phyloP scores from a whole-genome alignment of 2,329 filamentous ascomycete species.

The Phaeosphaeria sp. region DNA sequence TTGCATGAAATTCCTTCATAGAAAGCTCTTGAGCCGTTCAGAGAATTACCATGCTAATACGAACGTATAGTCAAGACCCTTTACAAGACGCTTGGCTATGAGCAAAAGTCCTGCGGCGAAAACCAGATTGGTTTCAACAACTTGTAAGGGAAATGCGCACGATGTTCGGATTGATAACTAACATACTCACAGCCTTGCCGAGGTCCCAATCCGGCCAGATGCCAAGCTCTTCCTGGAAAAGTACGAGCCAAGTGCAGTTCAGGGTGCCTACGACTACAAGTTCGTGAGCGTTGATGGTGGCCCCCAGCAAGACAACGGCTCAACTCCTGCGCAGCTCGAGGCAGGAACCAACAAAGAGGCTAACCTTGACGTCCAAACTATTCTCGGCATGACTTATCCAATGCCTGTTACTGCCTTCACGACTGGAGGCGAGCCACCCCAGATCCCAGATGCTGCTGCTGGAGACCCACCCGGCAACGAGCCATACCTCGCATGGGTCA shows the following conservation, averaged over 20 bases:
- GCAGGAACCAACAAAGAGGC: slow-evolving; percentile 14
- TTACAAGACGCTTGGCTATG: slow-evolving; percentile 45
- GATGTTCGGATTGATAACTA: neutral
- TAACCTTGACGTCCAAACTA: slow-evolving; percentile 61
- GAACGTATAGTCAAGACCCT: slow-evolving; percentile 33
- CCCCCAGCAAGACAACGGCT: slow-evolving; percentile 11
- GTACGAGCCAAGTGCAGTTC: slow-evolving; percentile 13
- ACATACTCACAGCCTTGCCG: neutral
- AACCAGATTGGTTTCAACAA: slow-evolving; percentile 5
- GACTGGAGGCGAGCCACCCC: slow-evolving; percentile 61
- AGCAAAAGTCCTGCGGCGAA: slow-evolving; percentile 9
- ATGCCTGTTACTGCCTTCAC: slow-evolving; percentile 62
- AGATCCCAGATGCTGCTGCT: slow-evolving; percentile 53
- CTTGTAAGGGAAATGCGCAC: neutral
- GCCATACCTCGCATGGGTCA: slow-evolving; percentile 63
- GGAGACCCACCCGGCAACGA: slow-evolving; percentile 70
- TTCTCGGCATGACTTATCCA: slow-evolving; percentile 59
- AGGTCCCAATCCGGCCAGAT: slow-evolving; percentile 29
- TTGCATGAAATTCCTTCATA: neutral
- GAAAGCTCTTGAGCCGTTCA: no score
- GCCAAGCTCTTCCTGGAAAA: slow-evolving; percentile 14
- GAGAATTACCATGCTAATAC: neutral
- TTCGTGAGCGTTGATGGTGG: slow-evolving; percentile 18
- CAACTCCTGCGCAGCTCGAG: slow-evolving; percentile 12
- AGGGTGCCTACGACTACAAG: slow-evolving; percentile 16